A percentile compares a stretch with the other conserved stretches of the same genome.
Evolutionary conservation across 2,329 filamentous ascomycete genomes (phyloP).

Genomic region (Monilinia polystroma): DNA sequence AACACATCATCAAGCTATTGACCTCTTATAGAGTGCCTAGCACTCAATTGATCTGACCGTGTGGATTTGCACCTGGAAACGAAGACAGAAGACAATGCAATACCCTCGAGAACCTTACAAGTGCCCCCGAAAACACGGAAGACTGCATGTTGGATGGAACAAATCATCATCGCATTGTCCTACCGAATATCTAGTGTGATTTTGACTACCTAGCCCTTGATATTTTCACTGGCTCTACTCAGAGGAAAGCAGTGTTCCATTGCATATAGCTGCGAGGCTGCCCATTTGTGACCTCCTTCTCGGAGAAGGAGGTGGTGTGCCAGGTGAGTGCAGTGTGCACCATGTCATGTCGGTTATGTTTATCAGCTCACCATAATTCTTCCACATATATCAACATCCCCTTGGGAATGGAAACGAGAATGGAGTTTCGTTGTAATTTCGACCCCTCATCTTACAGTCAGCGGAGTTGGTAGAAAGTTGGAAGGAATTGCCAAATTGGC

Average conservation of each 20-base stretch:
- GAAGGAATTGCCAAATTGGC: background rate
- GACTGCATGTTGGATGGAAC: too few relatives aligned
- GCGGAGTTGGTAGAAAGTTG: conserved; percentile 3
- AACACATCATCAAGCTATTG: too few relatives aligned
- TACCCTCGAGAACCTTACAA: background rate
- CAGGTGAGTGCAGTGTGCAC: background rate
- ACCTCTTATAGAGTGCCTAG: too few relatives aligned
- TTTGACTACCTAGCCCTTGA: background rate
- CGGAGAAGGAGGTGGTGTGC: background rate
- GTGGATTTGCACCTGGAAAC: too few relatives aligned
- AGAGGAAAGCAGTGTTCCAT: background rate
- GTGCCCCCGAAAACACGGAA: too few relatives aligned
- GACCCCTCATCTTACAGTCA: conserved; percentile 12
- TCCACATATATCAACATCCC: background rate
- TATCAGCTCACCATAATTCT: conserved; percentile 6
- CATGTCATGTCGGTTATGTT: background rate
- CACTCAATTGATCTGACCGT: too few relatives aligned
- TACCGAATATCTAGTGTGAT: background rate
- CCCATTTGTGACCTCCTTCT: conserved; percentile 18
- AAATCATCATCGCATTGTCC: background rate
- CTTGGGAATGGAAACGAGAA: background rate
- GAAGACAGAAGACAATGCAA: too few relatives aligned
- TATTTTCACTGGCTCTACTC: background rate
- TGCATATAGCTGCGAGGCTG: background rate
- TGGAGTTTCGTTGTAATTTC: background rate